Evolutionary conservation across 2,329 filamentous ascomycete species (phyloP).

Genomic region (Moelleriella libera): DNA sequence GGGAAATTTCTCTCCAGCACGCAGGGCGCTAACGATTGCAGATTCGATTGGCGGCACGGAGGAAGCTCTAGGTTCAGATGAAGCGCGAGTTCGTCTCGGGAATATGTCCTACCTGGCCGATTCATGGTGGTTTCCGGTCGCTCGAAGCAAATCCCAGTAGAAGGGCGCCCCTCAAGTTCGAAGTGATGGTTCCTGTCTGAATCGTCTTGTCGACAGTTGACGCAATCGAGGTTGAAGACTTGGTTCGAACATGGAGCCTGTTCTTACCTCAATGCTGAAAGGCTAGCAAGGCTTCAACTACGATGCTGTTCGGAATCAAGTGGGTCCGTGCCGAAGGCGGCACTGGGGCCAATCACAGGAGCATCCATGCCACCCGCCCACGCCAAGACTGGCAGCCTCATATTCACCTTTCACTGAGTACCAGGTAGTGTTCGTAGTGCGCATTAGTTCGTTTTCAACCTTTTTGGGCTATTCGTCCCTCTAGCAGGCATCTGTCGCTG

Average conservation of each 20-base stretch:
- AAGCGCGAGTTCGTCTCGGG: constrained; percentile 8
- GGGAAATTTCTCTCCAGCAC: neutral
- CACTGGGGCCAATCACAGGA: constrained; percentile 13
- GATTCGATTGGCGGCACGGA: neutral
- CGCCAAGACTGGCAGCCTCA: constrained; percentile 9
- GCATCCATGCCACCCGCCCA: neutral
- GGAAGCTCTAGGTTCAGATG: neutral
- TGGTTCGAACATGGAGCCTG: neutral
- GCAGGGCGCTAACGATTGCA: neutral
- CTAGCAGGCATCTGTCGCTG: constrained; percentile 2
- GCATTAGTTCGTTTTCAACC: no score
- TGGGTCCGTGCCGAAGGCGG: constrained; percentile 22
- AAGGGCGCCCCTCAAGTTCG: neutral
- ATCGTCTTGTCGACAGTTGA: no score
- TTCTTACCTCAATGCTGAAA: neutral
- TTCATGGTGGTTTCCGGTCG: constrained; percentile 32
- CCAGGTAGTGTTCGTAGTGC: no score
- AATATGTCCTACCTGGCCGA: constrained; percentile 39
- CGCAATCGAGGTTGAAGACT: neutral
- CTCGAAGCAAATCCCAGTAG: neutral
- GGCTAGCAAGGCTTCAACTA: constrained; percentile 12
- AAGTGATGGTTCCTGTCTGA: no score
- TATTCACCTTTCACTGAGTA: no score
- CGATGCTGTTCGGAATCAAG: constrained; percentile 20
- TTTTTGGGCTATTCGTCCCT: neutral